These are phyloP conservation scores for Eucalyptus pumila DNA, from an alignment of 345 rosid genomes.

Conservation along the genomic window DNA sequence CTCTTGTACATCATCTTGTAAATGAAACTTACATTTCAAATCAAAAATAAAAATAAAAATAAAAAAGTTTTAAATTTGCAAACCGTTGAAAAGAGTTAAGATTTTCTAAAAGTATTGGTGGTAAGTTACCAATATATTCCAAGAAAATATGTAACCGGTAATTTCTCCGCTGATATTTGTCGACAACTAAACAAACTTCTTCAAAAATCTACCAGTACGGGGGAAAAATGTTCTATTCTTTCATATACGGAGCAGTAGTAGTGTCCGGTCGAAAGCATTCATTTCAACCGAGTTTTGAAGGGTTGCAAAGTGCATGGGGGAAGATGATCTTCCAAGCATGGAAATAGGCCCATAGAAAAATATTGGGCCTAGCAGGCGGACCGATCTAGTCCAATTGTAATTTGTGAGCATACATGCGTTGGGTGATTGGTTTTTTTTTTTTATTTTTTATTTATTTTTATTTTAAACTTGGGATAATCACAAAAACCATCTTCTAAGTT, in stretches of 20 bases:
- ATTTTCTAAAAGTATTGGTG: background rate
- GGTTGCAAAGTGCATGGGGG: background rate
- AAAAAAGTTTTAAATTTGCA: background rate
- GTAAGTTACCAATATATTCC: background rate
- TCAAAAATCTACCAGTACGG: background rate
- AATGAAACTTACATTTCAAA: no score
- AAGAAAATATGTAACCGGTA: background rate
- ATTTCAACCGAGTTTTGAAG: background rate
- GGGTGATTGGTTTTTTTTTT: background rate
- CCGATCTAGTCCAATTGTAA: background rate
- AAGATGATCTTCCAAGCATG: background rate
- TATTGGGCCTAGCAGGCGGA: background rate
- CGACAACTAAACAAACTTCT: background rate
- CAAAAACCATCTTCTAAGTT: background rate
- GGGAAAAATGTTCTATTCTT: background rate
- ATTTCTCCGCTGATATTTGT: background rate
- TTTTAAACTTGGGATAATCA: background rate
- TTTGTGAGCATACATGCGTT: background rate
- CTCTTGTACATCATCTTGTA: no score
- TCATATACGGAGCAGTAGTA: background rate
- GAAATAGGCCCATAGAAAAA: background rate
- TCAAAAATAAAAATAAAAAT: no score
- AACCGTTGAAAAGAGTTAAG: background rate
- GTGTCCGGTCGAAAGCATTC: background rate
- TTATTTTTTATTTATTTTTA: no score